Percentiles rank a stretch among this genome's conserved stretches.
These are phyloP conservation scores for Tylopilus plumbeoviolaceoides DNA, from an alignment of 768 basidiomycete genomes.

Conservation along the genomic window DNA sequence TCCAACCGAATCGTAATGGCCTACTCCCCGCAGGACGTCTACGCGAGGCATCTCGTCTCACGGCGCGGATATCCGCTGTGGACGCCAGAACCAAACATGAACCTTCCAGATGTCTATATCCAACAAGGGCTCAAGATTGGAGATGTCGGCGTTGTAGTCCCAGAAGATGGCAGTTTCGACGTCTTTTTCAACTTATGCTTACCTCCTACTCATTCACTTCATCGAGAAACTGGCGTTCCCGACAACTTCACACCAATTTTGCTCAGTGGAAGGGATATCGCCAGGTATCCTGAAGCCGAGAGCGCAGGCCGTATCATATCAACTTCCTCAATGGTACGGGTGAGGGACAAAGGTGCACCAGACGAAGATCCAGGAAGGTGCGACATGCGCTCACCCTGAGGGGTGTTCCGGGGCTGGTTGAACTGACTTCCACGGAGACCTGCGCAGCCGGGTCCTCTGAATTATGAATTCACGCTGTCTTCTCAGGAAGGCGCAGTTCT, in stretches of 20 bases:
- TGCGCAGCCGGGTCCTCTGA: not conserved
- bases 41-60: constrained; percentile 13
- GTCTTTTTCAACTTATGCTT: constrained; percentile 35
- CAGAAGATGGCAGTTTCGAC: constrained; percentile 31
- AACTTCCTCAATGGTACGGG: constrained; percentile 8
- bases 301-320: constrained; percentile 10
- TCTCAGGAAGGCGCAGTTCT: not conserved
- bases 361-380: constrained; percentile 4
- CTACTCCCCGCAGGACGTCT: constrained; percentile 10
- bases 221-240: constrained; percentile 19
- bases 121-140: constrained; percentile 30
- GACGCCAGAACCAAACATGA: constrained; percentile 28
- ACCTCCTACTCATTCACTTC: constrained; percentile 23
- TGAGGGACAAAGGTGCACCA: not conserved
- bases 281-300: constrained; percentile 8
- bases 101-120: constrained; percentile 22
- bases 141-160: constrained; percentile 33
- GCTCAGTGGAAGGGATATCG: constrained; percentile 8
- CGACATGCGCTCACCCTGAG: not conserved
- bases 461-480: not conserved
- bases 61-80: constrained; percentile 32
- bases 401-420: not conserved
- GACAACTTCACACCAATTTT: constrained; percentile 22
- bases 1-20: not conserved
- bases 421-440: not conserved